Evolutionary conservation across 1,139 yeast genomes (phyloP).

Genomic region (Pichia sp.): DNA sequence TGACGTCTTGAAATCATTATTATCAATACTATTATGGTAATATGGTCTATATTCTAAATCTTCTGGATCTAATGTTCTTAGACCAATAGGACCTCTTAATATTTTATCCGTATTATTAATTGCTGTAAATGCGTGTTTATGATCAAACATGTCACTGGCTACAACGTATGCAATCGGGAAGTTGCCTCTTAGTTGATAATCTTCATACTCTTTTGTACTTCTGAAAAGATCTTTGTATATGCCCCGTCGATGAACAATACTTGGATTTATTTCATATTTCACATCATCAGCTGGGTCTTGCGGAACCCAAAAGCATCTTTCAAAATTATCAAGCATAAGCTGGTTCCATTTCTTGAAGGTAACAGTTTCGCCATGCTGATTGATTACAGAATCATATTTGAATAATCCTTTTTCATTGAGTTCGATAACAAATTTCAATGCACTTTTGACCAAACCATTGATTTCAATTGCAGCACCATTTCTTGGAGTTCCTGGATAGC

Average conservation of each 20-base stretch:
- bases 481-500: constrained; percentile 94
- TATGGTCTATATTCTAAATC: constrained; percentile 90
- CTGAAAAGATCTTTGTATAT: constrained; percentile 81
- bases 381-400: constrained; percentile 45
- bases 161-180: constrained; percentile 88
- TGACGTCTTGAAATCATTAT: constrained; percentile 81
- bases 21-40: constrained; percentile 74
- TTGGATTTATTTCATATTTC: constrained; percentile 52
- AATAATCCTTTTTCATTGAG: constrained; percentile 50
- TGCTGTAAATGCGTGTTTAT: constrained; percentile 53
- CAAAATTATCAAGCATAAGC: constrained; percentile 65
- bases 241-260: constrained; percentile 79
- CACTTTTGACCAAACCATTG: constrained; percentile 78
- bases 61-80: constrained; percentile 85
- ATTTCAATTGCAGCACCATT: constrained; percentile 96
- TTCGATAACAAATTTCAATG: constrained; percentile 69
- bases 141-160: constrained; percentile 84
- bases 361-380: constrained; percentile 51
- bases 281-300: constrained; percentile 43
- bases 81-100: constrained; percentile 84
- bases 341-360: constrained; percentile 62
- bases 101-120: constrained; percentile 61
- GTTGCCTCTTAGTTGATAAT: constrained; percentile 87
- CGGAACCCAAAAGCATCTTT: constrained; percentile 72
- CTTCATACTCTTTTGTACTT: constrained; percentile 84